Base-by-base conservation (phyloP, 164 flowering plant genomes). In the Vitis amurensis region DNA sequence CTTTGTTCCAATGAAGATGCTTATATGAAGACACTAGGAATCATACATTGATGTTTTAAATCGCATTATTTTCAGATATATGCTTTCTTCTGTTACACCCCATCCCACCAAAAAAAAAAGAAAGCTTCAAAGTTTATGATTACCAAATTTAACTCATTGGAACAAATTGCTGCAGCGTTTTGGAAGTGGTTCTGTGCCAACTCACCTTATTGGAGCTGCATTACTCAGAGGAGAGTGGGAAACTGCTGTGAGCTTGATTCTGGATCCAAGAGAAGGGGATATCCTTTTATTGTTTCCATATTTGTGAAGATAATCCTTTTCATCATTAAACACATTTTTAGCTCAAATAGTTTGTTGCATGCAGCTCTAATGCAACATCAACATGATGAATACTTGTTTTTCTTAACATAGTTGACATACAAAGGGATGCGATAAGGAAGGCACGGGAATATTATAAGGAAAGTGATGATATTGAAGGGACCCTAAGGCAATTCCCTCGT, bases 181-280 rank as follows among this genome's bases (percentile, higher is more conserved):
- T 85, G 99, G 99, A 74, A 93, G 92, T 86, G 95, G 97, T 72
- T 83, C 98, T 31, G 88, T 95, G 64, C 92, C 99, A 75, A 95
- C 98, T 71, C 91, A 91, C 71, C 81, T 79, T 49, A 78, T 95
- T 80, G 99, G 99, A 64, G 97, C 97, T 27, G 76, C 90, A 63
- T 83, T 95, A 78, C 86, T 95, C 64, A 84, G 93, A 72, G 99
- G 99, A 76, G 98, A 95, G 79, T 95, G 99, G 99, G 81, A 88
- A 80, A 63, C 68, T 77, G 93, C 89, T 68, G 90, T 86, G 11
- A 71, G 59, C 81, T 70, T 93, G 91, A 84, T 95, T 80, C 97
- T 95, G 73, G 96, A 93, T 85, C 99, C 99, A 68, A 89, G 98
- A 81, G 96, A 93, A 68, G 96, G 97, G 71, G 99, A 95, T 95